Base-by-base conservation (phyloP, 2,329 filamentous ascomycete genomes). In the Calonectria hawksworthii region DNA sequence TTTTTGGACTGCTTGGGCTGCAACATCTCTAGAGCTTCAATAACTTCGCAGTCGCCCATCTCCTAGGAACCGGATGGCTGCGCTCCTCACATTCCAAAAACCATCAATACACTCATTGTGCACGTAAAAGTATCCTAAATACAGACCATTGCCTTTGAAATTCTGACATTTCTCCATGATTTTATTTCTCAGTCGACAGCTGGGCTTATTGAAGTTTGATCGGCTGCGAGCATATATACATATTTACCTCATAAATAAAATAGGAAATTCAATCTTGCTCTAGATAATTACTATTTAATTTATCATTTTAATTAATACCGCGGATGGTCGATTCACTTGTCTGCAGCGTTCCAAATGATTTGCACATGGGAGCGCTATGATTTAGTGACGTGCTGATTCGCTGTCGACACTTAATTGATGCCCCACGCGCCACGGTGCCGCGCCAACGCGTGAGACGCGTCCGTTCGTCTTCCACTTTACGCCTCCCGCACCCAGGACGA, bases 371-470 rank as follows among this genome's bases (percentile, higher is more conserved):
- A 44, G 61, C 16, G n/a, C 26, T 11, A 0, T 16, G 47, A 34
- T 36, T 36, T 67, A 18, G 30, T 10, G 44, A 14, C 34, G 23
- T 54, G 23, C 26, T 77, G 75, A 81, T 80, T 80, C 69, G 79
- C 5, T n/a, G 9, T 1, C 18, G 11, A 16, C 18, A 21, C 68
- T 82, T 80, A 79, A 82, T 82, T 78, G 77, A 72, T 68, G 63
- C 52, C 68, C 78, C 75, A 78, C 80, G 73, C 61, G 47, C 34
- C 54, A 77, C 78, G 65, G 76, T 65, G 74, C 50, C 51, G 65
- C 51, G 30, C 67, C 38, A 74, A 82, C 84, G 83, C 83, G 84
- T 82, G 51, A 72, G 80, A 80, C 84, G 84, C 84, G 84, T 84
- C 82, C 84, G 84, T 84, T 82, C 84, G 84, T 84, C 82, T 83